Conservation (phyloP, 1,139 yeast genomes). For the Candida pseudocylindracea region DNA sequence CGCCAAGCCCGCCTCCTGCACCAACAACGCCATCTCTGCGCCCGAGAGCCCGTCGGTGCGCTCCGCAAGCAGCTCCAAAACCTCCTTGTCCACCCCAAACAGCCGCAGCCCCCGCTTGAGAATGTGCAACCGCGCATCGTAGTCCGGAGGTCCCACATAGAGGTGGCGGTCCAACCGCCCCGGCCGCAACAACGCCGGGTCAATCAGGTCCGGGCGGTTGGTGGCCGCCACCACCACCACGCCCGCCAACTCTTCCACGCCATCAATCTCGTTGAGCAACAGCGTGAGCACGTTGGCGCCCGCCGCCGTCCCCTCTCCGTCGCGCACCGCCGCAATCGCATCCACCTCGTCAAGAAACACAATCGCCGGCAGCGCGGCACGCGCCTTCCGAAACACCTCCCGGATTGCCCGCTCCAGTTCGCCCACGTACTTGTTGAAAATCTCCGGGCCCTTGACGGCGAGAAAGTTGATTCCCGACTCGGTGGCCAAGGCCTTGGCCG, state of each 20-base stretch:
- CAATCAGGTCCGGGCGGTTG: conserved; percentile 81
- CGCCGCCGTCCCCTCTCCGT: conserved; percentile 42
- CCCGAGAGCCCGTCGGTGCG: conserved; percentile 85
- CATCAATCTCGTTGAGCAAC: conserved; percentile 80
- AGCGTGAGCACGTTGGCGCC: conserved; percentile 78
- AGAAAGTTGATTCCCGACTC: conserved; percentile 84
- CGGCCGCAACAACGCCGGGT: conserved; percentile 78
- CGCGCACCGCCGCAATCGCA: conserved; percentile 64
- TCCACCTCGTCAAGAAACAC: conserved; percentile 91
- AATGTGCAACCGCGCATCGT: conserved; percentile 55
- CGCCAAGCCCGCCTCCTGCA: conserved; percentile 88
- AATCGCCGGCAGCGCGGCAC: conserved; percentile 85
- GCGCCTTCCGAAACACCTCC: conserved; percentile 75
- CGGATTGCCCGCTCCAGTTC: conserved; percentile 80
- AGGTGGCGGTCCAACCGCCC: conserved; percentile 87
- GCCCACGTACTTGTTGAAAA: conserved; percentile 85
- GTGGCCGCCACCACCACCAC: conserved; percentile 92
- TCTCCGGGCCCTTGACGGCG: conserved; percentile 92
- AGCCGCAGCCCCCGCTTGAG: conserved; percentile 41
- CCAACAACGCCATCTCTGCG: conserved; percentile 76
- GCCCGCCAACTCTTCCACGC: conserved; percentile 83
- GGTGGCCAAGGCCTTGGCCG: conserved; percentile 88
- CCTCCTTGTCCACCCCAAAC: conserved; percentile 14
- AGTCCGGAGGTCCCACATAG: conserved; percentile 82
- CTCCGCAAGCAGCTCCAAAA: conserved; percentile 26